Evolutionary conservation across 2,329 filamentous ascomycete genomes (phyloP), one percentile per base, ranked within the genome.

Genomic region (Endoconidiophora laricicola): DNA sequence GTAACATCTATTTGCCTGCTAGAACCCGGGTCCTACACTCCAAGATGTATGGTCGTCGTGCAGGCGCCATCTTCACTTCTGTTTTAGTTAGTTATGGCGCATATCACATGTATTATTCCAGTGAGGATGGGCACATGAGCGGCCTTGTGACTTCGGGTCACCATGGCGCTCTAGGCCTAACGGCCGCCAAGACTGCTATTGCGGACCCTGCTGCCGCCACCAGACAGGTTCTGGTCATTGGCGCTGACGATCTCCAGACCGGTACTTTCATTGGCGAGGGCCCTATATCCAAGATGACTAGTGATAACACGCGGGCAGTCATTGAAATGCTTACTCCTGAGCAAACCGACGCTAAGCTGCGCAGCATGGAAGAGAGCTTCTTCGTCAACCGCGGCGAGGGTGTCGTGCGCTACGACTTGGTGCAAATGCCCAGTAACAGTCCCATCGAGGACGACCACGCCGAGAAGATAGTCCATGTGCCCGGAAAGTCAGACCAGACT

Each of bases 371-470:
- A 66, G 81, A 94, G 67, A 95, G 88, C 26, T 96, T 88, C 65
- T 70, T 87, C 7, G 86, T 98, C 39, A 86, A 86, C 53, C 73
- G 91, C 48, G 93, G 91, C 12, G 77, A 86, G 62, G 91, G 91
- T 37, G 90, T 98, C 38, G 81, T 94, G 55, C 79, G 91, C 57
- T 98, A 98, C 61, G 91, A 98, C 65, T 71, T 95, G 6, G 87
- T 91, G 22, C 91, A 98, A 65, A 75, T 96, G 54, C 85, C 90
- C 7, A 94, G 86, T 69, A 98, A 98, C 63, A 86, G 94, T 58
- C 91, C 91, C 0, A 98, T 98, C 53, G 91, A 98, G 67, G 91
- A 98, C 60, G 93, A 98, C 61, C 91, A 98, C 61, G 85, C 88
- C 48, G 91, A 98, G 68, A 94, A 94, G 73, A 95, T 96, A 59